Evolutionary conservation across 306 rosid species (phyloP), one percentile per base, ranked within the genome.

Genomic region (Casuarina cunninghamiana): DNA sequence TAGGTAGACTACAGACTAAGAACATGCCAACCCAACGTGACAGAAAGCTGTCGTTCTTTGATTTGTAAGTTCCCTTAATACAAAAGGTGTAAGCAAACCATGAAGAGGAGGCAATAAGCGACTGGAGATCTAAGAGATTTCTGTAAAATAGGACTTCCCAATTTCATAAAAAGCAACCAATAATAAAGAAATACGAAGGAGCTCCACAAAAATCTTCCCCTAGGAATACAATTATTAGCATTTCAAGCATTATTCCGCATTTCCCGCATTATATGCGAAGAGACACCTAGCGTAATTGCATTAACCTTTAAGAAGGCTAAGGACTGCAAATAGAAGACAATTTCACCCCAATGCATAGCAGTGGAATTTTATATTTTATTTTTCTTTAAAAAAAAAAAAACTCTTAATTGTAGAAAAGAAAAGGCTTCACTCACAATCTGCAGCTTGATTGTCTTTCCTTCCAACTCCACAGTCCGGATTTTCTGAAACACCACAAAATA

Each of bases 391-490:
- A 6, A 50, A 21, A 15, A 11, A 15, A 63, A 9, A 1, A 11
- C 19, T 26, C 32, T 26, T 13, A 49, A 68, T 45, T 8, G 1
- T 7, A 15, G 10, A 58, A 46, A 9, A 37, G 3, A 74, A 49
- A 44, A 71, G 19, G 73, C 46, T 10, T 9, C 37, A 84, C 91
- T 92, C 87, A 95, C 98, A 95, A 95, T 95, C 88, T 95, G 98
- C 68, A 95, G 95, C 88, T 95, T 95, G 69, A 86, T 81, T 43
- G 97, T 92, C 90, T 95, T 95, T 26, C 98, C 98, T 83, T 92
- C 91, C 57, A 82, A 86, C 82, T 89, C 96, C 78, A 91, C 93
- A 5, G 98, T 95, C 87, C 97, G 89, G 87, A 91, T 92, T 92
- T 95, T 95, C 98, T 94, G 96, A 15, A 57, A 80, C 57, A 68